Conservation (phyloP, 2,329 filamentous ascomycete genomes). For the Diaporthe sp. region DNA sequence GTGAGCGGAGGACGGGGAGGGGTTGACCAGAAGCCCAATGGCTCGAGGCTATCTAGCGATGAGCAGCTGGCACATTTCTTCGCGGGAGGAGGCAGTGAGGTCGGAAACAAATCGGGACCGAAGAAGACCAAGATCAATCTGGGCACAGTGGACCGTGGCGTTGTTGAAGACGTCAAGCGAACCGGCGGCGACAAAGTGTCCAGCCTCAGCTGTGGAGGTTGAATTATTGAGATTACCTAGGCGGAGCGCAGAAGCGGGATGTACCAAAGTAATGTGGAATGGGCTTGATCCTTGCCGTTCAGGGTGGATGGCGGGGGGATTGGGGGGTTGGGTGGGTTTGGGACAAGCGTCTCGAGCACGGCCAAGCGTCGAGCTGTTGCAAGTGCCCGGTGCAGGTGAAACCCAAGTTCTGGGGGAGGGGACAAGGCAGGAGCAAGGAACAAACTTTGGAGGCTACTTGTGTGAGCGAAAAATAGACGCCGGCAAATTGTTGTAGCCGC, state of each 20-base stretch:
- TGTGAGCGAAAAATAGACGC: conserved; percentile 7
- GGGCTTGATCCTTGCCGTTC: conserved; percentile 12
- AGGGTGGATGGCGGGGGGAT: conserved; percentile 17
- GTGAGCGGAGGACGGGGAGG: conserved; percentile 24
- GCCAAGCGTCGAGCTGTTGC: conserved; percentile 29
- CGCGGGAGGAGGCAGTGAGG: not conserved
- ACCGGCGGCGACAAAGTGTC: not conserved
- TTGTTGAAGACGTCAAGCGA: conserved; percentile 53
- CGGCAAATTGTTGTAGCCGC: conserved; percentile 11
- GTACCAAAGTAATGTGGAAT: conserved; percentile 14
- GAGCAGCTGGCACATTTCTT: conserved; percentile 40
- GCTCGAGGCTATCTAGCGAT: conserved; percentile 42
- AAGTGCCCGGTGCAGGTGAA: conserved; percentile 27
- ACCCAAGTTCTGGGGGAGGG: conserved; percentile 7
- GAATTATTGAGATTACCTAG: conserved; percentile 27
- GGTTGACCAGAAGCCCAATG: conserved; percentile 42
- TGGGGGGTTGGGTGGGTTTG: conserved; percentile 3
- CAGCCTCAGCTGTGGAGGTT: conserved; percentile 31
- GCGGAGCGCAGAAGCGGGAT: conserved; percentile 20
- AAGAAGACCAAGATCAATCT: not conserved
- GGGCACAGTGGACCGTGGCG: conserved; percentile 46
- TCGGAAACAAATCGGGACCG: not conserved
- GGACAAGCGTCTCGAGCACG: conserved; percentile 15
- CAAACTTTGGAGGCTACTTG: conserved; percentile 12
- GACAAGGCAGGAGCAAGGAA: conserved; percentile 19